Evolutionary conservation across 108 stramenopile species (phyloP).

Genomic region (Nitzschia sp.): DNA sequence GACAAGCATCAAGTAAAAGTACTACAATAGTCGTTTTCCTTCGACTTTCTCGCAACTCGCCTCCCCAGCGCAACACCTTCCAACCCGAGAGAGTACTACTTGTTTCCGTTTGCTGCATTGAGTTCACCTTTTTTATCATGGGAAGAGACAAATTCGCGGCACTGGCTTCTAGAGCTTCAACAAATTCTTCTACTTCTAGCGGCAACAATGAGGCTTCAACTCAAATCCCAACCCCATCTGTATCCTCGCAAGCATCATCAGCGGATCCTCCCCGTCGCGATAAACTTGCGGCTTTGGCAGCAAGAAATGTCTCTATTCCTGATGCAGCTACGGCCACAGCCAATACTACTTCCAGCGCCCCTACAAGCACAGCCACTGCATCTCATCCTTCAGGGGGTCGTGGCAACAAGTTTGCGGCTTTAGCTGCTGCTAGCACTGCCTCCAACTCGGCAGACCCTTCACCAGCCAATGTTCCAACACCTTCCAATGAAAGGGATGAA

Average conservation of each 20-base stretch:
- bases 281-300: conserved; percentile 37
- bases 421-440: conserved; percentile 16
- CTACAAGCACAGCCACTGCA: neutral
- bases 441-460: neutral
- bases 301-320: neutral
- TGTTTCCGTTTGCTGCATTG: neutral
- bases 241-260: neutral
- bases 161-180: conserved; percentile 15
- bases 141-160: conserved; percentile 38
- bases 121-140: conserved; percentile 7
- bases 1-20: too few species aligned
- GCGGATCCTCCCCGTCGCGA: conserved; percentile 21
- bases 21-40: too few species aligned
- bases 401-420: conserved; percentile 29
- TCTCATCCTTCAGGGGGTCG: conserved; percentile 5
- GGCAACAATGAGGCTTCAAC: neutral
- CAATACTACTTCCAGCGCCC: neutral
- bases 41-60: too few species aligned
- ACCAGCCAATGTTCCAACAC: neutral
- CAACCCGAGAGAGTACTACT: too few species aligned
- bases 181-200: neutral
- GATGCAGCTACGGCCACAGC: conserved; percentile 3
- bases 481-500: neutral
- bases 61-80: too few species aligned
- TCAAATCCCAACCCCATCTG: neutral